Percentiles rank a stretch among this genome's conserved stretches.
These are phyloP conservation scores for Kwoniella europaea DNA, from an alignment of 768 basidiomycete genomes.

Conservation along the genomic window DNA sequence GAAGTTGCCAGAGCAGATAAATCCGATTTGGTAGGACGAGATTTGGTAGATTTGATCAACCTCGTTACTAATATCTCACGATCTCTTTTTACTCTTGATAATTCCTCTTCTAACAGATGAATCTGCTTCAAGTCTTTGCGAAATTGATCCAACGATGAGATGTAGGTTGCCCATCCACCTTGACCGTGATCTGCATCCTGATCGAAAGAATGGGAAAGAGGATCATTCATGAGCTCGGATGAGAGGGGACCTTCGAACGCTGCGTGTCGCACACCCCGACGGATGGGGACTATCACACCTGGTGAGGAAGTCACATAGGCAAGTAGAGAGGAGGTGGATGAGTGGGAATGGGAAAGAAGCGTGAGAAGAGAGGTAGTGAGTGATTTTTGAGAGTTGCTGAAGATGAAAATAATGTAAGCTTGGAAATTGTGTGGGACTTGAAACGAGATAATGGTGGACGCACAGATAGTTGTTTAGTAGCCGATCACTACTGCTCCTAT, in stretches of 20 bases:
- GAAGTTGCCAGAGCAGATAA: constrained; percentile 41
- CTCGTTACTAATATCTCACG: constrained; percentile 56
- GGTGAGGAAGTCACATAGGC: constrained; percentile 58
- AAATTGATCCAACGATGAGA: constrained; percentile 53
- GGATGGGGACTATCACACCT: constrained; percentile 52
- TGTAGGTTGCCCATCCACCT: constrained; percentile 55
- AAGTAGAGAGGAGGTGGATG: constrained; percentile 57
- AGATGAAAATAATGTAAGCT: constrained; percentile 3
- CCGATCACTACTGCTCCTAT: constrained; percentile 55
- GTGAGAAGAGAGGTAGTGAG: constrained; percentile 53
- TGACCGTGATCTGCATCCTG: constrained; percentile 29
- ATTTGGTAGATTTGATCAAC: constrained; percentile 57
- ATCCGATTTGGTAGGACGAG: constrained; percentile 53
- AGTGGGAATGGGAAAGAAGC: constrained; percentile 57
- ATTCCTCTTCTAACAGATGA: constrained; percentile 57
- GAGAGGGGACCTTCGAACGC: constrained; percentile 57
- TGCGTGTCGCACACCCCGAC: constrained; percentile 55
- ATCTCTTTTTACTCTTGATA: constrained; percentile 55
- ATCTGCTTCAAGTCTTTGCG: constrained; percentile 57
- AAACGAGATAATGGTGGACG: constrained; percentile 10
- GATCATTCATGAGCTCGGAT: constrained; percentile 33
- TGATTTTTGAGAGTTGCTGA: constrained; percentile 54
- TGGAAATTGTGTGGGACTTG: neutral
- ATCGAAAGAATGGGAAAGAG: constrained; percentile 28
- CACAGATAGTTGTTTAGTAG: constrained; percentile 57